Percentiles rank a stretch among this genome's conserved stretches.
These are phyloP conservation scores for Eucalyptus marginata DNA, from an alignment of 345 rosid genomes.

Conservation along the genomic window DNA sequence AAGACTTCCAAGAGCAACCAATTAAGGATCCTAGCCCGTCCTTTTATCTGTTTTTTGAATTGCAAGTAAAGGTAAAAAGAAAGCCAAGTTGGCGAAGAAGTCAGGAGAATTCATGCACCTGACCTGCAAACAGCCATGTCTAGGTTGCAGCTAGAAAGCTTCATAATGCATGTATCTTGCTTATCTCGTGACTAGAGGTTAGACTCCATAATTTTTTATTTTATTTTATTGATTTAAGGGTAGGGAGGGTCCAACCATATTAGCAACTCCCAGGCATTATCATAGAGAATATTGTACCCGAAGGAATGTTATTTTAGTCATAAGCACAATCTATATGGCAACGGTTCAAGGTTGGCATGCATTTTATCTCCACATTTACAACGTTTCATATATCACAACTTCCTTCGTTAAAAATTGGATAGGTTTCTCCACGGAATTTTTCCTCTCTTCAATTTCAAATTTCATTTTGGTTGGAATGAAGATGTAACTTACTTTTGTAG, in stretches of 20 bases:
- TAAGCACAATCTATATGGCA: neutral
- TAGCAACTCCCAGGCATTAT: neutral
- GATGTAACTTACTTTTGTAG: neutral
- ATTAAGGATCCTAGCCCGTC: neutral
- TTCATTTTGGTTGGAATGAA: neutral
- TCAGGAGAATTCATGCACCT: neutral
- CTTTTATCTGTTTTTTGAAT: neutral
- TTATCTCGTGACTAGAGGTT: neutral
- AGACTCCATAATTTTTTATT: neutral
- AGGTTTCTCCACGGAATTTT: neutral
- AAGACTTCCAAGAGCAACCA: neutral
- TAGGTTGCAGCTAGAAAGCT: neutral
- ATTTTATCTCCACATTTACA: neutral
- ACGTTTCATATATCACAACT: neutral
- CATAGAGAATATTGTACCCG: neutral
- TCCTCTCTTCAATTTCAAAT: neutral
- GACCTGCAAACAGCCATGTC: neutral
- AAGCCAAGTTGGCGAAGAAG: neutral
- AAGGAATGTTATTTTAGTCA: neutral
- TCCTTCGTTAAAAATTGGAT: neutral
- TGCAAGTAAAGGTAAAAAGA: neutral
- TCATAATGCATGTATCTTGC: neutral
- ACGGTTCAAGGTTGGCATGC: neutral
- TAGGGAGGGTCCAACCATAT: neutral
- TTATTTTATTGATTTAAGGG: neutral